These are phyloP conservation scores for Daldinia sp. DNA, from an alignment of 2,329 filamentous ascomycete species.

Conservation along the genomic window DNA sequence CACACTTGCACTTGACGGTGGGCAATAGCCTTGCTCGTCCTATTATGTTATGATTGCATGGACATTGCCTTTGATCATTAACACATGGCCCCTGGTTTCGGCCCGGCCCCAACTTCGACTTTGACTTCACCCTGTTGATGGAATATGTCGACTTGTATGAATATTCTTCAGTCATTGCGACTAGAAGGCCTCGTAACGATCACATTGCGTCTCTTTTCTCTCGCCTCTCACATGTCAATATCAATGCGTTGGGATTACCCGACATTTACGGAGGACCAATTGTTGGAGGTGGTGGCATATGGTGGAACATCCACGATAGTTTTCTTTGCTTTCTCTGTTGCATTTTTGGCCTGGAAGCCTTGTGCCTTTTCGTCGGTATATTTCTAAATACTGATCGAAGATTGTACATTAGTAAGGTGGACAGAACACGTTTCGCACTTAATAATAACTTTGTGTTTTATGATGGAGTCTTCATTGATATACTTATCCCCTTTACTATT, in stretches of 20 bases:
- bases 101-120: not conserved
- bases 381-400: not conserved
- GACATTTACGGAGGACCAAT: not conserved
- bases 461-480: not conserved
- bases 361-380: not conserved
- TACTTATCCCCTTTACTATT: not conserved
- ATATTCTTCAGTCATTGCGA: not conserved
- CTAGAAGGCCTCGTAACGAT: not conserved
- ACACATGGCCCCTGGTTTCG: not conserved
- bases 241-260: not conserved
- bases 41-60: not conserved
- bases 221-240: not conserved
- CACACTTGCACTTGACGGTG: not conserved
- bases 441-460: not conserved
- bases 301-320: not conserved
- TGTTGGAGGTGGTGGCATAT: not conserved
- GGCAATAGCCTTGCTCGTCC: not conserved
- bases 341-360: not conserved
- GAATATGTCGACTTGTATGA: not conserved
- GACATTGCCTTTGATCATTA: not conserved
- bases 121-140: not conserved
- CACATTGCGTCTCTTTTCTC: not conserved
- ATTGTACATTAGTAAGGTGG: constrained; percentile 3
- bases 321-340: not conserved
- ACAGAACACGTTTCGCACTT: not conserved